phyloP scores from a whole-genome alignment of 257 asterid species.

The Petunia secreta region DNA sequence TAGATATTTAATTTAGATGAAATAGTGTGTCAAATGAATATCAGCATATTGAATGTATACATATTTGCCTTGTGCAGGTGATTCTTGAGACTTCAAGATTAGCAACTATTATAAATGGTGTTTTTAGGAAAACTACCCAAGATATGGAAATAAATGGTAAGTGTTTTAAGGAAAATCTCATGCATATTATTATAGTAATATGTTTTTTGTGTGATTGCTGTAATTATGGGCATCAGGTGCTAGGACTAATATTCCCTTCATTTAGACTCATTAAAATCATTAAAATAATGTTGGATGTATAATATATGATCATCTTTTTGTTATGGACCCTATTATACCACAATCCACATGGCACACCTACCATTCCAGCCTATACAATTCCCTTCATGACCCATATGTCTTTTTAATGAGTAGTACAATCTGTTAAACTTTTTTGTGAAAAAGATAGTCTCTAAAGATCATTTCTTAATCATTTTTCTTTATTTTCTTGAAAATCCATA shows the following conservation, averaged over 20 bases:
- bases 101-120: slow-evolving; percentile 56
- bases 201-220: slow-evolving; percentile 15
- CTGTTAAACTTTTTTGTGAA: slow-evolving; percentile 17
- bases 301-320: slow-evolving; percentile 24
- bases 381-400: slow-evolving; percentile 40
- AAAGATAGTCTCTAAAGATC: not conserved
- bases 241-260: not conserved
- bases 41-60: not conserved
- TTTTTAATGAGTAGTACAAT: slow-evolving; percentile 26
- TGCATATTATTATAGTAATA: not conserved
- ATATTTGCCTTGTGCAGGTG: slow-evolving; percentile 40
- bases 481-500: not conserved
- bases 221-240: slow-evolving; percentile 15
- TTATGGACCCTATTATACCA: slow-evolving; percentile 24
- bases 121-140: slow-evolving; percentile 52
- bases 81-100: slow-evolving; percentile 54
- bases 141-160: slow-evolving; percentile 56
- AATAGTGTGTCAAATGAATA: not conserved
- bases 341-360: slow-evolving; percentile 52
- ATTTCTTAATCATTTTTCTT: not conserved
- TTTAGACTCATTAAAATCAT: slow-evolving; percentile 11
- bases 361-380: slow-evolving; percentile 53
- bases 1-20: not conserved
- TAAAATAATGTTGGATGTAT: slow-evolving; percentile 2
- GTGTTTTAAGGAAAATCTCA: slow-evolving; percentile 20